Evolutionary conservation across 2,329 filamentous ascomycete species (phyloP), one percentile per base, ranked within the genome.

Genomic region (Pseudogymnoascus sp.): DNA sequence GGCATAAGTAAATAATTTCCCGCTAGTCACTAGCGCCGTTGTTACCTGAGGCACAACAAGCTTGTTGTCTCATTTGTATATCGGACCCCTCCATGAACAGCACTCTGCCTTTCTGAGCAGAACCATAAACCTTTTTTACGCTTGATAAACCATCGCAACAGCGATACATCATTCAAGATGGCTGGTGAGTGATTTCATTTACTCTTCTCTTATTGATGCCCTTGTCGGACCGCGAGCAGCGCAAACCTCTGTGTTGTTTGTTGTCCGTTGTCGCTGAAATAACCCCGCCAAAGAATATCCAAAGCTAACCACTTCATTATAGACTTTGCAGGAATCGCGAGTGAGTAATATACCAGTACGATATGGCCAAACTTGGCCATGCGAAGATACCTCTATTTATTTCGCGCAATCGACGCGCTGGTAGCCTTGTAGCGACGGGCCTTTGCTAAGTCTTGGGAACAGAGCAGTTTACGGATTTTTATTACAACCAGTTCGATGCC

Each of bases 381-480:
- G 40, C 28, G 18, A 43, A 49, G 59, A 40, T 33, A 59, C 3
- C 55, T 21, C 43, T 21, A 23, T 23, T n/a, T 11, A 28, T 38
- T 28, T 33, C 9, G 16, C 49, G 16, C 28, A 33, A 55, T 33
- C 49, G 49, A 55, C 33, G 49, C 4, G 45, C 45, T 18, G 45
- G n/a, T 33, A 33, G n/a, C 49, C 16, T 55, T 3, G 28, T 21
- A 14, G 28, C 2, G 11, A 61, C 7, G 16, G 14, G 8, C 60
- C 8, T 38, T 43, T 43, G 41, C 60, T 52, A 61, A 63, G 35
- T 23, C 37, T 14, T 28, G 33, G 18, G 18, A 35, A 45, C 73
- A 97, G 93, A 88, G 76, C 85, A 96, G 79, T 97, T 97, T 78
- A 88, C 93, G 69, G 74, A 87, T 65, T 93, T 88, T 82, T 97